Conservation (phyloP, 345 rosid genomes). For the Brassica incana region DNA sequence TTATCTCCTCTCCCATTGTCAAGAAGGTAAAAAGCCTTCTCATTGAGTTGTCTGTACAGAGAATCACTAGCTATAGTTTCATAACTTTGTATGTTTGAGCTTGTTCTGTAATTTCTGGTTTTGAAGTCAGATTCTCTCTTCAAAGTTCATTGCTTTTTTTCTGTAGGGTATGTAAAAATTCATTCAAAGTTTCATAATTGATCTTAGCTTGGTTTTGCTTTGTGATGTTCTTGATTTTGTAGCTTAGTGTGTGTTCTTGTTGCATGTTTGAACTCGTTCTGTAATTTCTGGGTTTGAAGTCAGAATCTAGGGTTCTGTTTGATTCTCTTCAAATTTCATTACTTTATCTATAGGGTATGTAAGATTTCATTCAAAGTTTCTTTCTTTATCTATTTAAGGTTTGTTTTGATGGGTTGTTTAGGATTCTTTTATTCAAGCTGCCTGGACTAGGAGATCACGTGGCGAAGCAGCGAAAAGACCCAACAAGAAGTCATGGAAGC, state of each 20-base stretch:
- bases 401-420: constrained; percentile 17
- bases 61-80: background rate
- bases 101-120: constrained; percentile 3
- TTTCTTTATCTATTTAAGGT: background rate
- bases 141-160: constrained; percentile 3
- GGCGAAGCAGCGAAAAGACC: constrained; percentile 75
- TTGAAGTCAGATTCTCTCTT: background rate
- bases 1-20: constrained; percentile 39
- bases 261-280: constrained; percentile 13
- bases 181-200: background rate
- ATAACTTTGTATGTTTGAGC: background rate
- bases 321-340: background rate
- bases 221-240: background rate
- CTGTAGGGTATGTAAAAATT: background rate
- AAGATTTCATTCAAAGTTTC: background rate
- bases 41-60: background rate
- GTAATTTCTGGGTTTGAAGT: background rate
- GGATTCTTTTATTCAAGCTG: constrained; percentile 75
- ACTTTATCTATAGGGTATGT: constrained; percentile 2
- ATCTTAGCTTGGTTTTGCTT: background rate
- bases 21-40: constrained; percentile 46
- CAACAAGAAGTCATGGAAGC: constrained; percentile 86
- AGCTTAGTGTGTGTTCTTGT: background rate
- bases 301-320: constrained; percentile 9
- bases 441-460: constrained; percentile 93